These are phyloP conservation scores for Colletotrichum sp. DNA, from an alignment of 2,329 filamentous ascomycete genomes.

Conservation along the genomic window DNA sequence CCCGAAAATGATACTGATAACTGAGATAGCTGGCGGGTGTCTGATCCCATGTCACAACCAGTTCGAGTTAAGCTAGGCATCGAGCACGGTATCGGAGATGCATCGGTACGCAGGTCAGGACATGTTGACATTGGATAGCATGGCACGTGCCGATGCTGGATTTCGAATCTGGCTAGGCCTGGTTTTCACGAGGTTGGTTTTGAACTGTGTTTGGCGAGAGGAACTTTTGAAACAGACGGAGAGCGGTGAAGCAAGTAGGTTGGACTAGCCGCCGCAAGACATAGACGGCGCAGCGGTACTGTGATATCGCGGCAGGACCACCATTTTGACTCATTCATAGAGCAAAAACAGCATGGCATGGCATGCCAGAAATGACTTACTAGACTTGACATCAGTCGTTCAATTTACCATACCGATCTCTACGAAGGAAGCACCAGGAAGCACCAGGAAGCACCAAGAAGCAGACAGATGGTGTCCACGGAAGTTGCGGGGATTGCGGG, in stretches of 20 bases:
- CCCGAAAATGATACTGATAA: background rate
- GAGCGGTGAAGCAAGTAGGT: background rate
- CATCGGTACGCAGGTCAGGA: background rate
- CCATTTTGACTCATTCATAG: rapidly evolving
- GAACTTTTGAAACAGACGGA: background rate
- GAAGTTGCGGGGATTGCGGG: background rate
- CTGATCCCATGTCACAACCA: background rate
- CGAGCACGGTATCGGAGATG: background rate
- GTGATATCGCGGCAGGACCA: background rate
- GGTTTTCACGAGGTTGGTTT: background rate
- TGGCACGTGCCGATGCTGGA: background rate
- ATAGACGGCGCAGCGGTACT: background rate
- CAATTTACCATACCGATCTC: background rate
- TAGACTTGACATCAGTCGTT: rapidly evolving
- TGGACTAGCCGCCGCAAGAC: background rate
- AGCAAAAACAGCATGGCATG: background rate
- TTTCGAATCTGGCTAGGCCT: background rate
- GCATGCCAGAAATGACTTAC: rapidly evolving
- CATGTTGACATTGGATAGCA: background rate
- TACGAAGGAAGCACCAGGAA: background rate
- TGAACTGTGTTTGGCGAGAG: background rate
- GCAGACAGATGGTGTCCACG: background rate
- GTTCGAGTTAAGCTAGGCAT: background rate
- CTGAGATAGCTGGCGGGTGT: background rate
- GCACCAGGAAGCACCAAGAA: background rate